Conservation (phyloP, 179 eudicot genomes). For the Heliamphora pulchella region DNA sequence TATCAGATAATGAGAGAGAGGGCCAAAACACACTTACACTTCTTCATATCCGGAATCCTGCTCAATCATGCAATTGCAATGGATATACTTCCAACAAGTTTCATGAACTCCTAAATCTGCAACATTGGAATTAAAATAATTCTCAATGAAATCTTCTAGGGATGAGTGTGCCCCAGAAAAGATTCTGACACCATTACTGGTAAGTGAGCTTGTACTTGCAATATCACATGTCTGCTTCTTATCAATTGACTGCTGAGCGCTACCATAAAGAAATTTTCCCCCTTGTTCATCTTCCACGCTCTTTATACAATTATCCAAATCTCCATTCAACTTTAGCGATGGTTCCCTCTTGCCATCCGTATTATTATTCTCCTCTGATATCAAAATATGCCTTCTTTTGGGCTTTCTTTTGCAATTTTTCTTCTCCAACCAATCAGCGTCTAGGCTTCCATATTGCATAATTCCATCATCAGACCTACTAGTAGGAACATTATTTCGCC, state of each 20-base stretch:
- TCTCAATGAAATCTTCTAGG: slow-evolving; percentile 25
- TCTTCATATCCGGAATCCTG: slow-evolving; percentile 27
- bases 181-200: slow-evolving; percentile 16
- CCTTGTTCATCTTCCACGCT: slow-evolving; percentile 20
- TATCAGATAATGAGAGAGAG: not conserved
- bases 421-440: slow-evolving; percentile 31
- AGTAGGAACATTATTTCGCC: slow-evolving; percentile 14
- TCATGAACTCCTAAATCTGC: slow-evolving; percentile 43
- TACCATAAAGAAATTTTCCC: slow-evolving; percentile 15
- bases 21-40: slow-evolving; percentile 30
- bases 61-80: slow-evolving; percentile 39
- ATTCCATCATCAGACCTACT: slow-evolving; percentile 19
- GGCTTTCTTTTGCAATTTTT: slow-evolving; percentile 37
- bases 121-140: slow-evolving; percentile 37
- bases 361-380: slow-evolving; percentile 29
- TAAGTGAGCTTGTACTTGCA: slow-evolving; percentile 10
- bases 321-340: slow-evolving; percentile 18
- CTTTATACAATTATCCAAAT: slow-evolving; percentile 17
- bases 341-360: slow-evolving; percentile 15
- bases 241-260: slow-evolving; percentile 9
- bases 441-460: slow-evolving; percentile 20
- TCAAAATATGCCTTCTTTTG: slow-evolving; percentile 47
- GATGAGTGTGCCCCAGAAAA: slow-evolving; percentile 21
- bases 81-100: slow-evolving; percentile 37
- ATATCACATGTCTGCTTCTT: not conserved